phyloP scores from a whole-genome alignment of 2,329 filamentous ascomycete genomes.

The Alternaria triticina region DNA sequence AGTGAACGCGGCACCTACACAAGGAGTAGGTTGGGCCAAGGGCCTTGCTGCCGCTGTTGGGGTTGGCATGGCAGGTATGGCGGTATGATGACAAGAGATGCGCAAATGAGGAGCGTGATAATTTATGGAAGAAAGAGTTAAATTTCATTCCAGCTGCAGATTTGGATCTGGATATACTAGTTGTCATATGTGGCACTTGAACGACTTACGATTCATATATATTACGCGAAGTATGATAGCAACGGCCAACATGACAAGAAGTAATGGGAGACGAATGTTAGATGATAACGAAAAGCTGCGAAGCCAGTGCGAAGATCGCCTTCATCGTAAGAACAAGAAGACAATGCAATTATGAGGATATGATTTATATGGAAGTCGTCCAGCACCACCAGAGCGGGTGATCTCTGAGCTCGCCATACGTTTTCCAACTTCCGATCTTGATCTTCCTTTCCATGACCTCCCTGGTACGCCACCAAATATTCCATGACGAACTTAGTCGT shows the following conservation, averaged over 20 bases:
- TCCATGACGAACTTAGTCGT: not conserved
- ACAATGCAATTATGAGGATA: not conserved
- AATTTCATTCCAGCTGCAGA: not conserved
- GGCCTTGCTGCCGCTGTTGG: conserved; percentile 31
- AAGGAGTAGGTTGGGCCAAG: conserved; percentile 16
- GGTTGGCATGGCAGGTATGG: conserved; percentile 28
- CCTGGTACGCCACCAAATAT: not conserved
- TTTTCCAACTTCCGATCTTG: not conserved
- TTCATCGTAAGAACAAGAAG: not conserved
- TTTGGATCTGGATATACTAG: not conserved
- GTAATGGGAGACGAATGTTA: not conserved
- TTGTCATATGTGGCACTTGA: not conserved
- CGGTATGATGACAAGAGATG: conserved; percentile 12
- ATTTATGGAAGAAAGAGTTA: not conserved
- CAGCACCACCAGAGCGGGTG: not conserved
- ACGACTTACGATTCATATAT: conserved; percentile 3
- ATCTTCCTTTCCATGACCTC: not conserved
- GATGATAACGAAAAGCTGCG: not conserved
- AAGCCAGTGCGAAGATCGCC: not conserved
- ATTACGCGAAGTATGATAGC: conserved; percentile 1
- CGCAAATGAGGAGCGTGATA: not conserved
- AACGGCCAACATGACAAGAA: not conserved
- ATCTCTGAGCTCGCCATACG: not conserved
- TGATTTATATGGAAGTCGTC: not conserved
- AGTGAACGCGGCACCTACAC: conserved; percentile 30